These are phyloP conservation scores for Dactylis glomerata DNA, from an alignment of 176 grass and related monocot species.

Conservation along the genomic window DNA sequence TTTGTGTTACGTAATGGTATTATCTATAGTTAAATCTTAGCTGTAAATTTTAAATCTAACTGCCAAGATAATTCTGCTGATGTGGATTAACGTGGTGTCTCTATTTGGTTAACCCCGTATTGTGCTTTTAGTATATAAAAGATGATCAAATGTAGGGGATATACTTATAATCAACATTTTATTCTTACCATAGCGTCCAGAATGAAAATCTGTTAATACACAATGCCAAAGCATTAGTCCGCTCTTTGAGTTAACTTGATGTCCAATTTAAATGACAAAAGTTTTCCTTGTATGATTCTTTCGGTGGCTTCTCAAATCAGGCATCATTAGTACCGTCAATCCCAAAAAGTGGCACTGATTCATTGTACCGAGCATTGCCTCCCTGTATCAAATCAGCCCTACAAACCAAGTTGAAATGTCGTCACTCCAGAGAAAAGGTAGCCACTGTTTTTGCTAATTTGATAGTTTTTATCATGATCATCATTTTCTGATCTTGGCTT, in stretches of 20 bases:
- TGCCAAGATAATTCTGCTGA: too few species aligned
- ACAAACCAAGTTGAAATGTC: neutral
- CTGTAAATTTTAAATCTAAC: too few species aligned
- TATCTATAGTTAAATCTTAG: too few species aligned
- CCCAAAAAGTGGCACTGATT: neutral
- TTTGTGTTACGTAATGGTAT: too few species aligned
- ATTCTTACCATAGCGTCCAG: neutral
- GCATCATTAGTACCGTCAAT: neutral
- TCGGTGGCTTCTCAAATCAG: neutral
- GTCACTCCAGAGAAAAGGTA: neutral
- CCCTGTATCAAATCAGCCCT: neutral
- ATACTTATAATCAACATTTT: neutral
- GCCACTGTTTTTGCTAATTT: neutral
- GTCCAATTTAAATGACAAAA: neutral
- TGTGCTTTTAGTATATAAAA: too few species aligned
- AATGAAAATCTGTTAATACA: neutral
- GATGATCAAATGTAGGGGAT: neutral
- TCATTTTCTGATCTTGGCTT: neutral
- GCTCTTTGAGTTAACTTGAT: neutral
- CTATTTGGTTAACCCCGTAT: too few species aligned
- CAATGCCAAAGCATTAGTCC: neutral
- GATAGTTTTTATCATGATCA: neutral
- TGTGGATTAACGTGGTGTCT: too few species aligned
- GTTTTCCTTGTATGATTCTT: neutral
- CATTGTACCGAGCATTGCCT: constrained; percentile 20